These are phyloP conservation scores for Pisolithus albus DNA, from an alignment of 768 basidiomycete species.

Conservation along the genomic window DNA sequence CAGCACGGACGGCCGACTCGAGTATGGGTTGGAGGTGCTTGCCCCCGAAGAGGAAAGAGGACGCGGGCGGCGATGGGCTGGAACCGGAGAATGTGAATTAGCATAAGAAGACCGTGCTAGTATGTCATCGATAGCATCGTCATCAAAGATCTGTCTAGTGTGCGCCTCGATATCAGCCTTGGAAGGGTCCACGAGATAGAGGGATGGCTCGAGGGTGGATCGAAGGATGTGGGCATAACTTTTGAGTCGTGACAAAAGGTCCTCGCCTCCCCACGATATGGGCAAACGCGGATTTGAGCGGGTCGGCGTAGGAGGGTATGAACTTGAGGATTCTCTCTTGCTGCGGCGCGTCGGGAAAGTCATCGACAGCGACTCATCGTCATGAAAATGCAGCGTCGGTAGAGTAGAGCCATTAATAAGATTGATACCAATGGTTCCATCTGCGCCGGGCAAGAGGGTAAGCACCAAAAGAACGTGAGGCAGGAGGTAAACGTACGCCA, in stretches of 20 bases:
- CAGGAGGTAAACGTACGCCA: slow-evolving; percentile 53
- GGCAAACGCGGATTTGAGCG: slow-evolving; percentile 33
- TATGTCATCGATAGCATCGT: slow-evolving; percentile 85
- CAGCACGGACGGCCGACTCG: slow-evolving; percentile 65
- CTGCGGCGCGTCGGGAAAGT: slow-evolving; percentile 36
- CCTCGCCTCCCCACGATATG: slow-evolving; percentile 83
- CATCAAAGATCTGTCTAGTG: slow-evolving; percentile 74
- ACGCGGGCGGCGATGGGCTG: slow-evolving; percentile 72
- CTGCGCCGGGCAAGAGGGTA: slow-evolving; percentile 30
- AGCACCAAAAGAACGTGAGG: slow-evolving; percentile 1
- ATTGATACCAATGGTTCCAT: slow-evolving; percentile 85
- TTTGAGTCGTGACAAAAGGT: slow-evolving; percentile 69
- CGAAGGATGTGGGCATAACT: slow-evolving; percentile 77
- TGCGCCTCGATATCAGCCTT: slow-evolving; percentile 90
- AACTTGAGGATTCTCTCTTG: slow-evolving; percentile 33
- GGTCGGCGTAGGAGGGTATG: slow-evolving; percentile 61
- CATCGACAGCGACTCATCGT: slow-evolving; percentile 88
- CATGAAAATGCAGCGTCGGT: slow-evolving; percentile 91
- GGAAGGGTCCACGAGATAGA: slow-evolving; percentile 91
- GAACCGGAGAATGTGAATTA: slow-evolving; percentile 74
- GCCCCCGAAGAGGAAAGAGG: slow-evolving; percentile 43
- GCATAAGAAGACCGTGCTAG: slow-evolving; percentile 71
- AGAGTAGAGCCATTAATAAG: slow-evolving; percentile 80
- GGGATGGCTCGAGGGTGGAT: slow-evolving; percentile 74
- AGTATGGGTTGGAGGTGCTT: slow-evolving; percentile 45